Evolutionary conservation across 345 rosid genomes (phyloP), one percentile per base, ranked within the genome.

Genomic region (Physaria fendleri): DNA sequence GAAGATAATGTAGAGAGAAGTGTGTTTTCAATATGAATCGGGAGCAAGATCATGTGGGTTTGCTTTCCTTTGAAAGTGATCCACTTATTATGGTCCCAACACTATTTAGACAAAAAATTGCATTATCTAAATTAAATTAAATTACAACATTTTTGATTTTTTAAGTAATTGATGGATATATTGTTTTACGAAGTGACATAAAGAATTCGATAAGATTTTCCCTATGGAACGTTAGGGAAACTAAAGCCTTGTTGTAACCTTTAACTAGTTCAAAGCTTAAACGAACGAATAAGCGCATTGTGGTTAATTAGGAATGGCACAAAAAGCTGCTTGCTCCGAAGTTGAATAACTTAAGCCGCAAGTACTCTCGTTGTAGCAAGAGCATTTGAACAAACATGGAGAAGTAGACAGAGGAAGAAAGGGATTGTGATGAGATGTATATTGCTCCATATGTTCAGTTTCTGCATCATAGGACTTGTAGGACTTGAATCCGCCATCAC

Each of bases 401-500:
- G 80, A 29, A 94, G 80, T 18, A 83, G 1, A 50, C 97, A 90
- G 47, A 94, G 85, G 60, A 82, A 13, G 25, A 94, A 29, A 17
- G 97, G 97, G 77, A 79, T 84, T 2, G 66, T 52, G 63, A 94
- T 73, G 60, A 94, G 90, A 65, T 88, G 81, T 49, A 84, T 62
- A 52, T 85, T 94, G 46, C 87, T 77, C 78, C 64, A 59, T 18
- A 65, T 66, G 75, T 90, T 85, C 28, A 96, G 82, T 81, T 79
- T 94, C 99, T 94, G 76, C 29, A 27, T n/a, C 10, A 63, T 54
- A n/a, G 22, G 3, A 42, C 81, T 76, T 39, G 84, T 63, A 47
- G 78, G 82, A 52, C 68, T 77, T 28, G 65, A 59, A 46, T 76
- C 79, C 55, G 57, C 76, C 93, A 83, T 85, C 2, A 21, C 35